Base-by-base conservation (phyloP, 2,329 filamentous ascomycete species). In the Chrysosporium queenslandicum region DNA sequence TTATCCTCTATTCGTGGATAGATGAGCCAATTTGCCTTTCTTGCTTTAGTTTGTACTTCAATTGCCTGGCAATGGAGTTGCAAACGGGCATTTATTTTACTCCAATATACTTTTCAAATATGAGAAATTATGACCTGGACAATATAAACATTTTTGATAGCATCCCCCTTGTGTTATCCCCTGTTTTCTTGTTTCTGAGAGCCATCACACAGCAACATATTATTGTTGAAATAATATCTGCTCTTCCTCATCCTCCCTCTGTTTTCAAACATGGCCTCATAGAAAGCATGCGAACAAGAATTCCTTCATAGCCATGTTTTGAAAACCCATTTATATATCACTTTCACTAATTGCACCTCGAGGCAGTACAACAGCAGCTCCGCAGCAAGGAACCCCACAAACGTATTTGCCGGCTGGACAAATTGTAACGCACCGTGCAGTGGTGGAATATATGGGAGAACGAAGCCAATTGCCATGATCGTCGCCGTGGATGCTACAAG, bases 161-260 rank as follows among this genome's bases (percentile, higher is more conserved):
- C n/a, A n/a, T n/a, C 39, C 39, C 21, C 39, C 39, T 21, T 21
- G 21, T 36, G 39, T 41, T 41, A 20, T 21, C 39, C 16, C n/a
- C n/a, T n/a, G n/a, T n/a, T 41, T 9, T 36, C 32, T 36, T 36
- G 32, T 36, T n/a, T 12, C 14, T 11, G 14, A 36, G 4, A n/a
- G n/a, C n/a, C n/a, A n/a, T n/a, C n/a, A n/a, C n/a, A n/a, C n/a
- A n/a, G n/a, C 14, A 14, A 14, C 32, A 36, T 12, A 36, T 46
- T 27, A 46, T 46, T 46, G 43, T 46, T 46, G 43, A 20, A 46
- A 46, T 32, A 46, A 41, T 21, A 20, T 8, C 39, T n/a, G n/a
- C n/a, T n/a, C 32, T 36, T 36, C 5, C 29, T 11, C 29, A 30
- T 30, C 32, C n/a, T n/a, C 4, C n/a, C 14, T 36, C 32, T 14